A percentile compares a stretch with the other conserved stretches of the same genome.
These are phyloP conservation scores for Barbatosphaeria neglecta DNA, from an alignment of 495 filamentous ascomycete genomes.

Conservation along the genomic window DNA sequence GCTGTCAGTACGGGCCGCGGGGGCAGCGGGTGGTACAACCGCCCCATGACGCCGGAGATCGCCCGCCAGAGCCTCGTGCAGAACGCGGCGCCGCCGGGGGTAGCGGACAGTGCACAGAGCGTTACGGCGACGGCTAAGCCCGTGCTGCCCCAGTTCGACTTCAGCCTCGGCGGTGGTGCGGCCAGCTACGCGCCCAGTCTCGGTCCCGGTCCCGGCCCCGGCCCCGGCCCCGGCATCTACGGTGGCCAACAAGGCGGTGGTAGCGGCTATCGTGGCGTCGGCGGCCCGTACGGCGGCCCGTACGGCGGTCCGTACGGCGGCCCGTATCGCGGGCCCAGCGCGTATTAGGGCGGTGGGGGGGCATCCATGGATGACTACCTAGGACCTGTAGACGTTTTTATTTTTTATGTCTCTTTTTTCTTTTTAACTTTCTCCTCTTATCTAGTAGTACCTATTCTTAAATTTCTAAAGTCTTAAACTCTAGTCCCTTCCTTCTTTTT, in stretches of 20 bases:
- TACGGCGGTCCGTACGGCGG: too few species aligned
- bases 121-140: too few species aligned
- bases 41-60: slow-evolving; percentile 18
- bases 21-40: slow-evolving; percentile 10
- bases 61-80: slow-evolving; percentile 15
- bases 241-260: slow-evolving; percentile 4
- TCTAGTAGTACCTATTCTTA: too few species aligned
- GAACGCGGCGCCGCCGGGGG: slow-evolving; percentile 9
- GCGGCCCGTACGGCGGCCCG: neutral
- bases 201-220: neutral
- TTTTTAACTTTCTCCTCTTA: too few species aligned
- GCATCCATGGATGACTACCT: too few species aligned
- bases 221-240: slow-evolving; percentile 5
- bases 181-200: neutral
- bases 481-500: too few species aligned
- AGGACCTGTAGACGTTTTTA: too few species aligned
- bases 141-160: slow-evolving; percentile 15
- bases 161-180: slow-evolving; percentile 1
- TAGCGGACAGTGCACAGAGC: too few species aligned
- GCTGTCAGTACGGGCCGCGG: slow-evolving; percentile 2
- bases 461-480: too few species aligned
- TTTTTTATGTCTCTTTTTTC: too few species aligned
- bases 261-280: neutral
- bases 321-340: neutral
- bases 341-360: too few species aligned